These are phyloP conservation scores for Aspergillus cristatus DNA, from an alignment of 495 filamentous ascomycete genomes.

Conservation along the genomic window DNA sequence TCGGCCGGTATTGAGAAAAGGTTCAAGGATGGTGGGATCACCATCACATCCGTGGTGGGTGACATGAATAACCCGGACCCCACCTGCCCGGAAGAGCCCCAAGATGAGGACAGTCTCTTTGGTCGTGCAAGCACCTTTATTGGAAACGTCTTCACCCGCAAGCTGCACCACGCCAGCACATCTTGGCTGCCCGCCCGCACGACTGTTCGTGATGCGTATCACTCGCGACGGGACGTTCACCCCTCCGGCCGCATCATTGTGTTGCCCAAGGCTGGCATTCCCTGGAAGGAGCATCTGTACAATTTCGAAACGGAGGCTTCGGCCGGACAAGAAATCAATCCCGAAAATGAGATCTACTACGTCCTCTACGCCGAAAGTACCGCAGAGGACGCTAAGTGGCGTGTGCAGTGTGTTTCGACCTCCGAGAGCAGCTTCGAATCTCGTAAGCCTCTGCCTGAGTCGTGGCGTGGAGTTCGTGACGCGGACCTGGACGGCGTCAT, in stretches of 20 bases:
- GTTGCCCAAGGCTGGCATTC: slow-evolving; percentile 61
- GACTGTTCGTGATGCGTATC: slow-evolving; percentile 63
- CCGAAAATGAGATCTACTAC: slow-evolving; percentile 53
- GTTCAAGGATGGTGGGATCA: slow-evolving; percentile 74
- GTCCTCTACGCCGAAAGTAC: slow-evolving; percentile 86
- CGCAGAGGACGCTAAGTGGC: slow-evolving; percentile 68
- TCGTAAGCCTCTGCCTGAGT: slow-evolving; percentile 79
- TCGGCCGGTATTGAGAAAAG: slow-evolving; percentile 63
- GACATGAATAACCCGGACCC: slow-evolving; percentile 61
- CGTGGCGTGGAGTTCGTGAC: slow-evolving; percentile 85
- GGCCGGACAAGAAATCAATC: slow-evolving; percentile 18
- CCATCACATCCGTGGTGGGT: slow-evolving; percentile 71
- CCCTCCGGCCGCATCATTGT: slow-evolving; percentile 70
- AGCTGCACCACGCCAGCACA: slow-evolving; percentile 47
- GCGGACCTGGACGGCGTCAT: slow-evolving; percentile 65
- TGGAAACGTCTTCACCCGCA: slow-evolving; percentile 73
- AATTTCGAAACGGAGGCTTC: slow-evolving; percentile 61
- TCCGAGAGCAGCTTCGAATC: slow-evolving; percentile 78
- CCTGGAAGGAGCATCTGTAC: slow-evolving; percentile 96
- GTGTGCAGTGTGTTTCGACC: slow-evolving; percentile 78
- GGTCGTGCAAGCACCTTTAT: slow-evolving; percentile 65
- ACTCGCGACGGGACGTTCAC: slow-evolving; percentile 53
- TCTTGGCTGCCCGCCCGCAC: slow-evolving; percentile 81
- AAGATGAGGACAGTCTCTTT: slow-evolving; percentile 79
- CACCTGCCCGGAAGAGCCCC: slow-evolving; percentile 39